phyloP scores from a whole-genome alignment of 208 protist genomes.

The Crithidia acanthocephali region DNA sequence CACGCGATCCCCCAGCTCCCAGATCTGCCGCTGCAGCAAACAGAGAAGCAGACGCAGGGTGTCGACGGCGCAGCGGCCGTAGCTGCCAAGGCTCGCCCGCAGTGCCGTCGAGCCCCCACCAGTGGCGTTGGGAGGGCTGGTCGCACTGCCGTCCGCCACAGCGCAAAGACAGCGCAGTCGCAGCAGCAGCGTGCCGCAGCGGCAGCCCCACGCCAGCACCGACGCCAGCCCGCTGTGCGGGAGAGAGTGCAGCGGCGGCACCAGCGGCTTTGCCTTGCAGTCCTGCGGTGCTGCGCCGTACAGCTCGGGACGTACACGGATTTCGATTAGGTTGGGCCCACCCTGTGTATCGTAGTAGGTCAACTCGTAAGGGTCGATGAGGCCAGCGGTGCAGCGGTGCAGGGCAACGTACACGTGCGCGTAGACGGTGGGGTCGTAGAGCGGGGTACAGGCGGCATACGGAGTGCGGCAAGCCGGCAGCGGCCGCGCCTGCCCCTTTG shows the following conservation, averaged over 20 bases:
- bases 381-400: conserved; percentile 65
- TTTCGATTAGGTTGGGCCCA: conserved; percentile 13
- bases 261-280: neutral
- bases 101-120: conserved; percentile 2
- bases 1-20: conserved; percentile 45
- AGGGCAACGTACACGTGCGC: conserved; percentile 69
- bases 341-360: conserved; percentile 21
- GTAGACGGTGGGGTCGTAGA: conserved; percentile 53
- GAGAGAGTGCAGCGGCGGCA: neutral
- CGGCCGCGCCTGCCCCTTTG: neutral
- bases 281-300: neutral
- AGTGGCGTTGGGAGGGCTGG: too few species aligned
- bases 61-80: conserved; percentile 71
- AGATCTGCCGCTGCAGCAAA: conserved; percentile 52
- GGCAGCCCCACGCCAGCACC: conserved; percentile 73
- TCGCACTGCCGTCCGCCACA: conserved; percentile 25
- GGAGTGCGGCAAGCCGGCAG: conserved; percentile 26
- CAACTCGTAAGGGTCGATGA: conserved; percentile 65
- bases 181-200: conserved; percentile 70
- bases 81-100: conserved; percentile 66
- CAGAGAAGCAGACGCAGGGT: conserved; percentile 45
- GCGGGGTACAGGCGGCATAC: conserved; percentile 40
- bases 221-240: conserved; percentile 36
- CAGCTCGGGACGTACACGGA: conserved; percentile 30
- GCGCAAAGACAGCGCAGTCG: conserved; percentile 63